These are phyloP conservation scores for Scleromitrula shiraiana DNA, from an alignment of 2,329 filamentous ascomycete genomes.

Conservation along the genomic window DNA sequence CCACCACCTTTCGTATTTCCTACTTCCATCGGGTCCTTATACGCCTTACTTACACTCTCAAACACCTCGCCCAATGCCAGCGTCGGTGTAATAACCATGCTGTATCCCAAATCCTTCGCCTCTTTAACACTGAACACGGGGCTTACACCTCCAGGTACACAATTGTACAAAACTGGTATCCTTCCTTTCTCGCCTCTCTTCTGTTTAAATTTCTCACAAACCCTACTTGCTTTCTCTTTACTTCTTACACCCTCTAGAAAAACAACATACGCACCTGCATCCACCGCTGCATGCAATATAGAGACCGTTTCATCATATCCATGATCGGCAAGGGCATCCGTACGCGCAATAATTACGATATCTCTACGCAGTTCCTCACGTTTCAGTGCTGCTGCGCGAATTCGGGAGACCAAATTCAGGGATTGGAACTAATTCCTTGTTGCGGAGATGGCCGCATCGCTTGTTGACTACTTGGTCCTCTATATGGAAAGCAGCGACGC, in stretches of 20 bases:
- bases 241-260: constrained; percentile 52
- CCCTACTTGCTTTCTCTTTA: constrained; percentile 37
- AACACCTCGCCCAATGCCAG: neutral
- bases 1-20: neutral
- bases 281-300: constrained; percentile 42
- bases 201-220: constrained; percentile 21
- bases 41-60: neutral
- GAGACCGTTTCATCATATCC: constrained; percentile 49
- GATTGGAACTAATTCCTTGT: constrained; percentile 45
- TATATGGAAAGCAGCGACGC: constrained; percentile 52
- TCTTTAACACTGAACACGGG: constrained; percentile 44
- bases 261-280: constrained; percentile 49
- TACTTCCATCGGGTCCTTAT: neutral
- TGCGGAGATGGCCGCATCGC: constrained; percentile 55
- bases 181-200: too few species aligned
- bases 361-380: constrained; percentile 42
- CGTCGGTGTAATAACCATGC: neutral
- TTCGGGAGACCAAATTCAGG: constrained; percentile 37
- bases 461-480: constrained; percentile 58
- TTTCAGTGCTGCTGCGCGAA: constrained; percentile 46
- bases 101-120: constrained; percentile 36
- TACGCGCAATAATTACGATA: constrained; percentile 53
- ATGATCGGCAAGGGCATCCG: constrained; percentile 48
- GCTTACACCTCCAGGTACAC: constrained; percentile 47
- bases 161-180: constrained; percentile 48